A percentile compares a stretch with the other conserved stretches of the same genome.
phyloP scores from a whole-genome alignment of 176 grass and related monocot species.

The Olyra latifolia region DNA sequence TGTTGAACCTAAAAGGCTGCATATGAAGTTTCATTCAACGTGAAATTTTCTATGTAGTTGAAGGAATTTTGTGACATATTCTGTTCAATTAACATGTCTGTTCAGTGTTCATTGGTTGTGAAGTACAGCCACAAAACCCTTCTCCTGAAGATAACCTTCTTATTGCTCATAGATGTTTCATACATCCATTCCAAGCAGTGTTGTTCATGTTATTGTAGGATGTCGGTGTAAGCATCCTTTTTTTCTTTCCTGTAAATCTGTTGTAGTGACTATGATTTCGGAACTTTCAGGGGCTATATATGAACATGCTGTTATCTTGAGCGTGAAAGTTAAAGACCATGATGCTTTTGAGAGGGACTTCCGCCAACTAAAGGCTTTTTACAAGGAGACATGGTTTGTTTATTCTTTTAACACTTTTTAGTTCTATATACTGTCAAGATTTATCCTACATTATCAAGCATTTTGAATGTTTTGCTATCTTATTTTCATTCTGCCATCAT shows the following conservation, averaged over 20 bases:
- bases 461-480: not conserved
- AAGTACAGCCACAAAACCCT: not conserved
- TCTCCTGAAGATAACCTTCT: not conserved
- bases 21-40: not conserved
- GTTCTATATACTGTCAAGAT: not conserved
- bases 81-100: not conserved
- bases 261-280: not conserved
- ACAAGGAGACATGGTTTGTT: conserved; percentile 70
- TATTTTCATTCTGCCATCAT: not conserved
- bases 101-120: not conserved
- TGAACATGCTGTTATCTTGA: conserved; percentile 74
- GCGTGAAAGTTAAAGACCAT: conserved; percentile 57
- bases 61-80: not conserved
- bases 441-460: not conserved
- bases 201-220: not conserved
- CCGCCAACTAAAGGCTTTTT: conserved; percentile 61
- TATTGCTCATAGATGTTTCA: not conserved
- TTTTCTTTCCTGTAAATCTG: not conserved
- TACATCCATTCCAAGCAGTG: not conserved
- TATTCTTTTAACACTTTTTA: not conserved
- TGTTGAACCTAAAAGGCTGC: not conserved
- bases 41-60: not conserved
- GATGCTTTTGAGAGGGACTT: conserved; percentile 72
- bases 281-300: conserved; percentile 61
- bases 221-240: not conserved